phyloP scores from a whole-genome alignment of 2,329 filamentous ascomycete genomes.

The Alternaria tenuissima region DNA sequence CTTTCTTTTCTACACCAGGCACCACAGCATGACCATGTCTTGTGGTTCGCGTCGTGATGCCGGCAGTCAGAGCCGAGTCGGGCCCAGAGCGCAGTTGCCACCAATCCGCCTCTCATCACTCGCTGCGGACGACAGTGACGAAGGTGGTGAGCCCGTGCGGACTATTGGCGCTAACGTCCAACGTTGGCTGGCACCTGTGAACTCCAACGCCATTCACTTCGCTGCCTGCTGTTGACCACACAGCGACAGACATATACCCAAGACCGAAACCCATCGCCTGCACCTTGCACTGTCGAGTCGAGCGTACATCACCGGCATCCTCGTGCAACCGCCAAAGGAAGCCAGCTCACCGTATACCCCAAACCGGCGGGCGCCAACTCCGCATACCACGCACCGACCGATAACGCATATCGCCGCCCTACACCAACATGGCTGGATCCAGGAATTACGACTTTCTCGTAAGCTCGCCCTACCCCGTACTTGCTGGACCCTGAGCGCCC shows the following conservation, averaged over 20 bases:
- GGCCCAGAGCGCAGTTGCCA: constrained; percentile 14
- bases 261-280: constrained; percentile 1
- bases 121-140: constrained; percentile 16
- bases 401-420: constrained; percentile 20
- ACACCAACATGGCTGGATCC: constrained; percentile 82
- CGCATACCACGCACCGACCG: constrained; percentile 26
- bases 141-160: constrained; percentile 18
- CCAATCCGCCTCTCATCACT: constrained; percentile 7
- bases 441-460: constrained; percentile 99
- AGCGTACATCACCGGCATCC: constrained; percentile 1
- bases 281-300: neutral
- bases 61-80: constrained; percentile 4
- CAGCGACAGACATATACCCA: constrained; percentile 4
- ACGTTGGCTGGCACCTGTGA: constrained; percentile 20
- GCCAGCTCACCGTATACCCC: constrained; percentile 21
- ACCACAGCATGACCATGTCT: neutral
- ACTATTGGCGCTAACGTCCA: constrained; percentile 21
- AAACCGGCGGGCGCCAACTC: constrained; percentile 35
- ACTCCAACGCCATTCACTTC: constrained; percentile 18
- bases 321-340: neutral
- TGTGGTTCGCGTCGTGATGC: neutral
- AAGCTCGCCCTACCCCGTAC: constrained; percentile 52
- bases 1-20: neutral
- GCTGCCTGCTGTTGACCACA: constrained; percentile 15
- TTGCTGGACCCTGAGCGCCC: constrained; percentile 11